Base-by-base conservation (phyloP, 2,329 filamentous ascomycete species). In the Beauveria pseudobassiana region DNA sequence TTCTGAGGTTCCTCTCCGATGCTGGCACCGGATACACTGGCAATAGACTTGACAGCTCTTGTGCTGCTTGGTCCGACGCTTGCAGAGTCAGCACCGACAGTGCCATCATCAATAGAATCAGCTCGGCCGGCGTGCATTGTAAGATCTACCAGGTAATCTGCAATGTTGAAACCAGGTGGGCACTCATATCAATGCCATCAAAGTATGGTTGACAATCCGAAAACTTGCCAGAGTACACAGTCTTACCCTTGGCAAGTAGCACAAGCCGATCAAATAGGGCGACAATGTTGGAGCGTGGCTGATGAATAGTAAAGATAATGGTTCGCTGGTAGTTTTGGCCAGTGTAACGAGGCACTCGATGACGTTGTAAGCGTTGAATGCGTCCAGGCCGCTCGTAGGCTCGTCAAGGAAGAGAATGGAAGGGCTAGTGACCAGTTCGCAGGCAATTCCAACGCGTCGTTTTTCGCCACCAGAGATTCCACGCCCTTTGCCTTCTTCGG, bases 401-500 rank as follows among this genome's bases (percentile, higher is more conserved):
- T 99, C 95, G 71, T 99, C 95, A 61, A 99, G 81, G 78, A 99
- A 98, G 22, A 99, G 83, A 65, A 99, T 97, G 63, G 93, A 97
- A 3, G 95, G 95, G 69, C 93, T 97, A 5, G 95, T 99, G 63
- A 99, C 95, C 60, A 99, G 83, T 72, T 99, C 95, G 74, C 96
- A 99, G 53, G 96, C 95, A 70, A 99, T 99, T 53, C 93, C 92
- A 54, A 99, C 95, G 69, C 95, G 87, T 65, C 95, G 86, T 77
- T 98, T 98, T 76, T 99, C 95, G 65, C 95, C 95, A 58, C 95
- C 95, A 61, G 95, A 99, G 60, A 99, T 97, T 34, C 96, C 96
- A 64, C 95, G 90, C 12, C 93, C 93, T 64, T 88, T 92, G 57
- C 91, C 91, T 76, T 99, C 95, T 75, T 97, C 95, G 0, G 93